A percentile compares a stretch with the other conserved stretches of the same genome.
These are phyloP conservation scores for Lumnitzera racemosa DNA, from an alignment of 345 rosid species.

Conservation along the genomic window DNA sequence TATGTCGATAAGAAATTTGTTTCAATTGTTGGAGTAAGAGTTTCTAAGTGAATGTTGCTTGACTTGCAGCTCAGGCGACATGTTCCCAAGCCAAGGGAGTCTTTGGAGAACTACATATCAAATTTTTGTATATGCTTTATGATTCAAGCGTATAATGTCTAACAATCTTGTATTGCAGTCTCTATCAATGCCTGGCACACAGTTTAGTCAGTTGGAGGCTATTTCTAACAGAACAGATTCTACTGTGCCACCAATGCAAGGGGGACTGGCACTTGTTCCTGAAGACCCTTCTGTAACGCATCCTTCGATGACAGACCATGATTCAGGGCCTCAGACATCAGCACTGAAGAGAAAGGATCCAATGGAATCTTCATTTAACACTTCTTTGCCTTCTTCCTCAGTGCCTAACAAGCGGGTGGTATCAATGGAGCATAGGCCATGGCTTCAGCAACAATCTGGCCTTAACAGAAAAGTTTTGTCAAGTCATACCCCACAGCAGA, in stretches of 20 bases:
- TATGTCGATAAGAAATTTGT: too few species aligned
- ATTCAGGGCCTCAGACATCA: constrained; percentile 28
- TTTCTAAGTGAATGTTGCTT: too few species aligned
- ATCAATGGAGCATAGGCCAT: constrained; percentile 68
- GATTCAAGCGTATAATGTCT: constrained; percentile 31
- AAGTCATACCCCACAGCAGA: constrained; percentile 26
- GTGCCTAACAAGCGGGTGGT: constrained; percentile 46
- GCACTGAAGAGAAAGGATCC: constrained; percentile 48
- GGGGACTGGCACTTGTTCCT: constrained; percentile 24
- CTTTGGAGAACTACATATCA: constrained; percentile 8
- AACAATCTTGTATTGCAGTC: constrained; percentile 46
- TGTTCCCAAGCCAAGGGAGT: neutral
- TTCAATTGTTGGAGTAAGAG: too few species aligned
- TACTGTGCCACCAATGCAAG: constrained; percentile 26
- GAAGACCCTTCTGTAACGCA: constrained; percentile 17
- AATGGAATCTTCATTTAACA: constrained; percentile 25
- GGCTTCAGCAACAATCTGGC: constrained; percentile 52
- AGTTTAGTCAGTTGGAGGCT: constrained; percentile 40
- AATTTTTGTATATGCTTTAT: constrained; percentile 13
- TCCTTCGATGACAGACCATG: constrained; percentile 21
- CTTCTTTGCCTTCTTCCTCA: constrained; percentile 20
- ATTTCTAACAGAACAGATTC: constrained; percentile 28
- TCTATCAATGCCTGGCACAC: constrained; percentile 25
- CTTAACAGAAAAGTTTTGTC: constrained; percentile 23
- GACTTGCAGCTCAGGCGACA: too few species aligned